Evolutionary conservation across 2,329 filamentous ascomycete species (phyloP).

Genomic region (Exophiala mesophila): DNA sequence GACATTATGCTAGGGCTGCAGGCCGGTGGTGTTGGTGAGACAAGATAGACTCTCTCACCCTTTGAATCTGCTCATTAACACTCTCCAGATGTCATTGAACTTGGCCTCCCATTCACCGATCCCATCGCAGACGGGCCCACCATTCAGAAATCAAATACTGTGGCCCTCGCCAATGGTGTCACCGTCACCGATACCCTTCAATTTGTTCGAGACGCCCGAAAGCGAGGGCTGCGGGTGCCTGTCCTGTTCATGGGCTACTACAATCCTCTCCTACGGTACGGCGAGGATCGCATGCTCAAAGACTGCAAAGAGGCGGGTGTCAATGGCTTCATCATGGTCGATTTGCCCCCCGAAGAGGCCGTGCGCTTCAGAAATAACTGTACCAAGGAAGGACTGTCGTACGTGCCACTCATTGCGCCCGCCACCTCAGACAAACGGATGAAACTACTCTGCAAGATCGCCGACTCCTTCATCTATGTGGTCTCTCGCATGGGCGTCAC

Average conservation of each 20-base stretch:
- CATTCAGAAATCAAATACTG: constrained; percentile 91
- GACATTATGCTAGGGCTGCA: constrained; percentile 85
- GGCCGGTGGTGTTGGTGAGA: constrained; percentile 79
- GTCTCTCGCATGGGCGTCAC: constrained; percentile 97
- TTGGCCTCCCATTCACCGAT: constrained; percentile 95
- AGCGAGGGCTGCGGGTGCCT: constrained; percentile 70
- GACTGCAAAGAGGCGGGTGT: constrained; percentile 80
- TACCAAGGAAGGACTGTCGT: constrained; percentile 75
- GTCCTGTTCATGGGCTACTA: constrained; percentile 98
- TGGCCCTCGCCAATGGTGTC: constrained; percentile 82
- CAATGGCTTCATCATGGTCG: constrained; percentile 96
- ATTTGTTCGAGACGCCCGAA: constrained; percentile 77
- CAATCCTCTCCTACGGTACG: constrained; percentile 90
- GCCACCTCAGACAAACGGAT: constrained; percentile 88
- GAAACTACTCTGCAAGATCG: constrained; percentile 92
- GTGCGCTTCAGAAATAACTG: constrained; percentile 85
- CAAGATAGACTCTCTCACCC: constrained; percentile 1
- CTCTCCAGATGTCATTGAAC: constrained; percentile 77
- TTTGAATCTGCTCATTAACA: constrained; percentile 3
- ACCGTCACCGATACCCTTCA: constrained; percentile 73
- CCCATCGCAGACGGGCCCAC: constrained; percentile 97
- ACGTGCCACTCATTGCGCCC: constrained; percentile 93
- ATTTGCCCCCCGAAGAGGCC: constrained; percentile 92
- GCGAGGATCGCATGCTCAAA: constrained; percentile 79
- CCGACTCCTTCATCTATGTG: constrained; percentile 98